Evolutionary conservation across 2,329 filamentous ascomycete species (phyloP), one percentile per base, ranked within the genome.

Genomic region (Trichophyton verrucosum): DNA sequence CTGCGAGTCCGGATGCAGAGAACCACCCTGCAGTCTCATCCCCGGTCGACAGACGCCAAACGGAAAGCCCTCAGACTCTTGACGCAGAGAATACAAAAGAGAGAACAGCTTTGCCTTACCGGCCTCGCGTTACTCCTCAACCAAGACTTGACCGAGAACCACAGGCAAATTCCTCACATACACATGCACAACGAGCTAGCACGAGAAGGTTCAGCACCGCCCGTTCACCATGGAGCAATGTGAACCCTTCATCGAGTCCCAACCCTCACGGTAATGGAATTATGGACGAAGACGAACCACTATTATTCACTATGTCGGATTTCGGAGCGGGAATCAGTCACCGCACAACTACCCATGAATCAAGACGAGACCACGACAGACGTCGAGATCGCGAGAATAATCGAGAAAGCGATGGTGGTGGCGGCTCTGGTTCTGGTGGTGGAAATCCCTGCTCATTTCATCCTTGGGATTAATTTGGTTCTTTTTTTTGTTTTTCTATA

Each of bases 291-390:
- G 75, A 77, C 15, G 75, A 77, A 60, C 75, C 75, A 7, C 65
- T 77, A 6, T 66, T 77, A 3, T 77, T 77, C 64, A 73, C 75
- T 40, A 77, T 77, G 75, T 77, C 75, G 61, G 75, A 77, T 59
- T 75, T 77, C 60, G 73, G 74, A 7, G 72, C 67, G 44, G 33
- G 55, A 5, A 13, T 17, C 36, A 40, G 36, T 17, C 55, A 57
- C 24, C 55, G 55, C 11, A 11, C 55, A 17, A 57, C 55, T n/a
- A 27, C 11, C 11, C 15, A 33, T 17, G 49, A 55, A 17, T 57
- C 55, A n/a, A 57, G 33, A 24, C 40, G 44, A 24, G 44, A 22
- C 2, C 44, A 17, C 17, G 20, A 57, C 55, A 57, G 33, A 13
- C 55, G 55, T n/a, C 49, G 49, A 38, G 49, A 33, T 17, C 40